Conservation (phyloP, 495 filamentous ascomycete genomes). For the Emericellopsis terricola region DNA sequence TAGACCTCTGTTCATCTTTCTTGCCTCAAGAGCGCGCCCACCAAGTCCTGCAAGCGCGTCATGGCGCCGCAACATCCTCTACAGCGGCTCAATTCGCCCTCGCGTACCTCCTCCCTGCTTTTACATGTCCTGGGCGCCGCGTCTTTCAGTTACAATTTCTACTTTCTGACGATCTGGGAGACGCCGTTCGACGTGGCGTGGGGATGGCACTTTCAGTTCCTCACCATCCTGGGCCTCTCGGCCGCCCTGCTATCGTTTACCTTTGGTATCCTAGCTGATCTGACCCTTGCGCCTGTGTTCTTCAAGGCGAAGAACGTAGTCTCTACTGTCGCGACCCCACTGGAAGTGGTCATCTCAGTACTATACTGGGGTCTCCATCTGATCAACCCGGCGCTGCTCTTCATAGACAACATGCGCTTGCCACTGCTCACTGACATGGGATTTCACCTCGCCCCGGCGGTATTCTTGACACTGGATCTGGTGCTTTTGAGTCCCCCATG, state of each 20-base stretch:
- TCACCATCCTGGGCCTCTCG: slow-evolving; percentile 66
- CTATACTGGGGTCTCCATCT: slow-evolving; percentile 65
- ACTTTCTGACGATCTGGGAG: slow-evolving; percentile 27
- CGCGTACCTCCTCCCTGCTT: slow-evolving; percentile 45
- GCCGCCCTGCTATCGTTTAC: slow-evolving; percentile 52
- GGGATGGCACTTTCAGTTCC: slow-evolving; percentile 71
- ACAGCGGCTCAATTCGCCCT: slow-evolving; percentile 54
- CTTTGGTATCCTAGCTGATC: slow-evolving; percentile 55
- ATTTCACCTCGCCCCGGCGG: slow-evolving; percentile 61
- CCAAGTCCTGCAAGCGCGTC: not conserved
- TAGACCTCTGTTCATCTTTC: too few relatives aligned
- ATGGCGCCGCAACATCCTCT: too few relatives aligned
- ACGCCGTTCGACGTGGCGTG: slow-evolving; percentile 44
- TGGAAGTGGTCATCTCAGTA: slow-evolving; percentile 68
- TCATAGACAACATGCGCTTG: slow-evolving; percentile 27
- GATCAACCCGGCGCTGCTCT: slow-evolving; percentile 39
- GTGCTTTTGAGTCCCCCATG: slow-evolving; percentile 68
- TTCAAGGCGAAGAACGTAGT: slow-evolving; percentile 62
- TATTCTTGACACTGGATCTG: slow-evolving; percentile 54
- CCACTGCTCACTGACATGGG: slow-evolving; percentile 42
- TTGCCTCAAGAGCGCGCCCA: not conserved
- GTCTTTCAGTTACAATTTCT: slow-evolving; percentile 52
- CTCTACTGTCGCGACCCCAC: slow-evolving; percentile 52
- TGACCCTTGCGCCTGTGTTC: slow-evolving; percentile 42
- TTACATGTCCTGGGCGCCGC: slow-evolving; percentile 52